Percentiles rank a stretch among this genome's conserved stretches.
These are phyloP conservation scores for Trichoderma virens DNA, from an alignment of 495 filamentous ascomycete species.

Conservation along the genomic window DNA sequence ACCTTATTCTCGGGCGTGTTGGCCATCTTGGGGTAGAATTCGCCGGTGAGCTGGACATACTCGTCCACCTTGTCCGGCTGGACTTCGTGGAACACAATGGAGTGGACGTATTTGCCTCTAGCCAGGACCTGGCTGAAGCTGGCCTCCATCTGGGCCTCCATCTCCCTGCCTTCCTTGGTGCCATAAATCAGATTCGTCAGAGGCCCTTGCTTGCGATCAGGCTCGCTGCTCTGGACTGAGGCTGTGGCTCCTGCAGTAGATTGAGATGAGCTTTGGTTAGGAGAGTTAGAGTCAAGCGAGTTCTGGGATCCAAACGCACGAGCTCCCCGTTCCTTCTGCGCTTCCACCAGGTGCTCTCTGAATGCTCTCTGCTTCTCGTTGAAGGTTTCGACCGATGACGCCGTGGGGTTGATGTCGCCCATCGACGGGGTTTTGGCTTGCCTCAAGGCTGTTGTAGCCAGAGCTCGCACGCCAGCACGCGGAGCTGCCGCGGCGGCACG, in stretches of 20 bases:
- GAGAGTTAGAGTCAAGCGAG: conserved; percentile 32
- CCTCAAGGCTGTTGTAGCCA: conserved; percentile 49
- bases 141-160: conserved; percentile 90
- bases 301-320: conserved; percentile 45
- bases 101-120: conserved; percentile 95
- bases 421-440: conserved; percentile 58
- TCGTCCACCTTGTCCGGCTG: conserved; percentile 94
- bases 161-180: conserved; percentile 83
- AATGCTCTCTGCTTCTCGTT: conserved; percentile 76
- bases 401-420: conserved; percentile 68
- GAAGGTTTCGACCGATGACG: conserved; percentile 59
- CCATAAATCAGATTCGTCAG: conserved; percentile 81
- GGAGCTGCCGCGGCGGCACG: conserved; percentile 40
- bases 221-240: conserved; percentile 33
- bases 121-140: conserved; percentile 91
- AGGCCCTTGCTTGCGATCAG: conserved; percentile 43
- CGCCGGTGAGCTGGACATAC: conserved; percentile 84
- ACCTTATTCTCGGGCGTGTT: conserved; percentile 76
- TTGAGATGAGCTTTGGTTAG: conserved; percentile 47
- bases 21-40: conserved; percentile 87
- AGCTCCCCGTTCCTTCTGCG: conserved; percentile 74
- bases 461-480: conserved; percentile 42
- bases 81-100: conserved; percentile 94
- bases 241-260: conserved; percentile 49
- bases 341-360: conserved; percentile 69